phyloP scores from a whole-genome alignment of 1,284 basidiomycete genomes.

The Rhodotorula sp. region DNA sequence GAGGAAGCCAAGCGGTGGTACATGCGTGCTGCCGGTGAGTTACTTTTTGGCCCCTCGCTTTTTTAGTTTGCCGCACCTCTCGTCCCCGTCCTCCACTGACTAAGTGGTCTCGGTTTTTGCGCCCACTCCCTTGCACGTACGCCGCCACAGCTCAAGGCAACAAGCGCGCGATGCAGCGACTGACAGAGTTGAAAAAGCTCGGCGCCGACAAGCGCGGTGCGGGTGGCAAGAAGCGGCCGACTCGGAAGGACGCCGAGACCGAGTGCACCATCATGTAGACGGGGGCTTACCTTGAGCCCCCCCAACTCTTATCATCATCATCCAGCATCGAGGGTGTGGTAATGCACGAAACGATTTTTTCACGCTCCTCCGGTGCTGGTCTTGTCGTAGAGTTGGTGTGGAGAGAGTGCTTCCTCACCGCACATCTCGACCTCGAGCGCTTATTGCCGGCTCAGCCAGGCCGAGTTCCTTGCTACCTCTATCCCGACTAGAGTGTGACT shows the following conservation, averaged over 20 bases:
- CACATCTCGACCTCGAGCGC: too few relatives aligned
- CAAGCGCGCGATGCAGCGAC: slow-evolving; percentile 87
- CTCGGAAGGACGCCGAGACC: slow-evolving; percentile 83
- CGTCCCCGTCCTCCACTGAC: neutral
- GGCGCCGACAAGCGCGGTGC: slow-evolving; percentile 41
- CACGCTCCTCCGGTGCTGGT: neutral
- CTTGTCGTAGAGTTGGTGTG: neutral
- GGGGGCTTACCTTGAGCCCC: neutral
- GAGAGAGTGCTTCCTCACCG: too few relatives aligned
- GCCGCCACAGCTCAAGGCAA: slow-evolving; percentile 75
- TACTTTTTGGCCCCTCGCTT: neutral
- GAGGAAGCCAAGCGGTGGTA: slow-evolving; percentile 99
- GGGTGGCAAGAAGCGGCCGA: slow-evolving; percentile 66
- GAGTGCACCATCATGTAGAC: slow-evolving; percentile 71
- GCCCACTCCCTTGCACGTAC: neutral
- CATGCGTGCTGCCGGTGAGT: slow-evolving; percentile 90
- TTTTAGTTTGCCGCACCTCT: neutral
- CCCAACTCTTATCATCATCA: neutral
- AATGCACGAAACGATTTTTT: neutral
- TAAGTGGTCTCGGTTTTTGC: neutral
- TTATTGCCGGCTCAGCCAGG: too few relatives aligned
- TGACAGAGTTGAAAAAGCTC: slow-evolving; percentile 67
- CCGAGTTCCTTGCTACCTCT: too few relatives aligned
- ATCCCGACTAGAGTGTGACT: too few relatives aligned
- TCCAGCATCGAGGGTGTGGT: too few relatives aligned